Conservation (phyloP, 345 rosid genomes). For the Turnera subulata region DNA sequence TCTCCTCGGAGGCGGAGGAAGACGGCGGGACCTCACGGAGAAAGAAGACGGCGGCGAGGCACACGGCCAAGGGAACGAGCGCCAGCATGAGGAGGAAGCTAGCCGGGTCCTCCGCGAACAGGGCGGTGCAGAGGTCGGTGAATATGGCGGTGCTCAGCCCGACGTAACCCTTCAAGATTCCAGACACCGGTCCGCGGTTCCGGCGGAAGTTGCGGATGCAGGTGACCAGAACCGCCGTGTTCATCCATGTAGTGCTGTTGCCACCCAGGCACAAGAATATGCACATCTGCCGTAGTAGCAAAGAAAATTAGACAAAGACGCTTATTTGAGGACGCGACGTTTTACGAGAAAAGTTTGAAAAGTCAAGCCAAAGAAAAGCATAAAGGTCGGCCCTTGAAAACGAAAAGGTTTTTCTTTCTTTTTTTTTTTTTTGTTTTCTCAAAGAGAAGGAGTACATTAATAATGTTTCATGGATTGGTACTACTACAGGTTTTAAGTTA, state of each 20-base stretch:
- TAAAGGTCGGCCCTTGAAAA: no score
- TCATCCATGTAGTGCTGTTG: slow-evolving; percentile 98
- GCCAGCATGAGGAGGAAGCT: slow-evolving; percentile 66
- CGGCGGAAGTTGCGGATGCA: slow-evolving; percentile 85
- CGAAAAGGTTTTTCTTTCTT: no score
- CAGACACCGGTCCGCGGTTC: slow-evolving; percentile 90
- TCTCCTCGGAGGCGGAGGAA: slow-evolving; percentile 36
- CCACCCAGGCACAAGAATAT: slow-evolving; percentile 89
- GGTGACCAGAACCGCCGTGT: slow-evolving; percentile 84
- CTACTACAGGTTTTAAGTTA: no score
- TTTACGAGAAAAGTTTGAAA: no score
- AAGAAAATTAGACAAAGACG: no score
- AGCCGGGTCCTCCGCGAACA: slow-evolving; percentile 61
- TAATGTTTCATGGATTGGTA: neutral
- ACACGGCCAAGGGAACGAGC: slow-evolving; percentile 63
- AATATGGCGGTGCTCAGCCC: slow-evolving; percentile 92
- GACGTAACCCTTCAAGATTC: slow-evolving; percentile 85
- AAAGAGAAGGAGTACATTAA: no score
- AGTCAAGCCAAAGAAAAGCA: neutral
- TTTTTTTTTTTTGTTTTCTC: no score
- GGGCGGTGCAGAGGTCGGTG: slow-evolving; percentile 79
- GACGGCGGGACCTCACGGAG: slow-evolving; percentile 77
- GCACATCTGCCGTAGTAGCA: slow-evolving; percentile 47
- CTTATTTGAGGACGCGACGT: no score
- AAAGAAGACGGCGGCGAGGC: slow-evolving; percentile 71